These are phyloP conservation scores for Endocalyx cinctus DNA, from an alignment of 2,329 filamentous ascomycete species.

Conservation along the genomic window DNA sequence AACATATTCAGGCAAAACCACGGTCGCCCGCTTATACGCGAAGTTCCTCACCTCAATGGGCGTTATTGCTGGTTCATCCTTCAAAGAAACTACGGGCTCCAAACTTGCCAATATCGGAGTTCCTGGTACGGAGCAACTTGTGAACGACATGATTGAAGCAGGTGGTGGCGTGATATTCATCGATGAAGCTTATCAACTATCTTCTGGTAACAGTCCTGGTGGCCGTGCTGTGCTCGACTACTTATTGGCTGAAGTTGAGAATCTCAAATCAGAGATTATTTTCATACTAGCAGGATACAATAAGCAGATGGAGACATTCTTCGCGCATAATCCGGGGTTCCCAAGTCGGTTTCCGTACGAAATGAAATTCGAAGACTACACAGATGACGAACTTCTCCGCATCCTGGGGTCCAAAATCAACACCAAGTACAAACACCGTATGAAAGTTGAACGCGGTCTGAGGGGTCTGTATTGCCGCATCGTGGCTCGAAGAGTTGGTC, in stretches of 20 bases:
- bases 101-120: conserved; percentile 61
- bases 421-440: conserved; percentile 46
- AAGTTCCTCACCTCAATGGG: conserved; percentile 59
- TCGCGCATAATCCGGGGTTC: conserved; percentile 68
- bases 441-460: conserved; percentile 56
- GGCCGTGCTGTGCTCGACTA: conserved; percentile 65
- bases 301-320: conserved; percentile 73
- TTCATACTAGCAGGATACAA: conserved; percentile 72
- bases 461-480: conserved; percentile 58
- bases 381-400: conserved; percentile 55
- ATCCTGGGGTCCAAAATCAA: conserved; percentile 56
- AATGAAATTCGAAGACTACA: conserved; percentile 66
- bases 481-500: conserved; percentile 41
- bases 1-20: conserved; percentile 61
- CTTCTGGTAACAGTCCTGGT: conserved; percentile 50
- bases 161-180: conserved; percentile 71
- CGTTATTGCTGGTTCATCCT: conserved; percentile 54
- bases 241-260: conserved; percentile 68
- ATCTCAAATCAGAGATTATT: conserved; percentile 62
- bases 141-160: conserved; percentile 50
- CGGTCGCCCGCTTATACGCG: conserved; percentile 66
- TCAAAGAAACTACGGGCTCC: conserved; percentile 66
- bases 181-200: conserved; percentile 74
- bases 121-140: conserved; percentile 47
- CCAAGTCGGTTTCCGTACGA: conserved; percentile 62